A percentile compares a stretch with the other conserved stretches of the same genome.
These are phyloP conservation scores for Przewalskia tangutica DNA, from an alignment of 257 asterid species.

Conservation along the genomic window DNA sequence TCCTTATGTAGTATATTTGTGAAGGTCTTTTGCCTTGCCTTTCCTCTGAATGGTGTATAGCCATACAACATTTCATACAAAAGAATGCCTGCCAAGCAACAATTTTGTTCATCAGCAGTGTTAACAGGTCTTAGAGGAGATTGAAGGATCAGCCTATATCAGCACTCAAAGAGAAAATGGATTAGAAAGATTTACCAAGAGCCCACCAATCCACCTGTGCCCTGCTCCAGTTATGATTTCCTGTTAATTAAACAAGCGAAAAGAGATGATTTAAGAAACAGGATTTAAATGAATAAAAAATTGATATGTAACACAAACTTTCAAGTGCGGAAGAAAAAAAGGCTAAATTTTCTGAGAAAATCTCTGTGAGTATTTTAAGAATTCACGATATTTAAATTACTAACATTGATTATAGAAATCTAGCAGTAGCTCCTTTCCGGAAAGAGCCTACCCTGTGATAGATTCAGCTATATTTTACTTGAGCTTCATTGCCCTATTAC, in stretches of 20 bases:
- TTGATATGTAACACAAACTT: background rate
- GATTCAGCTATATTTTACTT: no score
- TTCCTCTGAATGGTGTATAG: slow-evolving; percentile 93
- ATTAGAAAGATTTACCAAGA: slow-evolving; percentile 52
- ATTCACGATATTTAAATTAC: background rate
- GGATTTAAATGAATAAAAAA: background rate
- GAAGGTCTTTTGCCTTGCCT: slow-evolving; percentile 96
- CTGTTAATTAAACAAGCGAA: slow-evolving; percentile 22
- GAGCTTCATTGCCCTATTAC: no score
- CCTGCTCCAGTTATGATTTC: slow-evolving; percentile 96
- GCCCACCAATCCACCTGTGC: slow-evolving; percentile 99
- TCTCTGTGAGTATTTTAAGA: background rate
- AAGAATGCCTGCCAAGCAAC: slow-evolving; percentile 58
- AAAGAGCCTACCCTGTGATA: no score
- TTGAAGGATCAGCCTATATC: background rate
- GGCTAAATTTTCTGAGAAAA: background rate
- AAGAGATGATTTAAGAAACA: background rate
- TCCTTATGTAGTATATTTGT: slow-evolving; percentile 83
- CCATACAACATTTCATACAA: slow-evolving; percentile 92
- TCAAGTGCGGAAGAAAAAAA: background rate
- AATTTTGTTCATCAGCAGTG: background rate
- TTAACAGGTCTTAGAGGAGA: background rate
- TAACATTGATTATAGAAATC: background rate
- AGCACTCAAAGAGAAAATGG: background rate
- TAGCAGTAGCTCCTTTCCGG: background rate